phyloP scores from a whole-genome alignment of 345 rosid species.

The Murraya koenigii region DNA sequence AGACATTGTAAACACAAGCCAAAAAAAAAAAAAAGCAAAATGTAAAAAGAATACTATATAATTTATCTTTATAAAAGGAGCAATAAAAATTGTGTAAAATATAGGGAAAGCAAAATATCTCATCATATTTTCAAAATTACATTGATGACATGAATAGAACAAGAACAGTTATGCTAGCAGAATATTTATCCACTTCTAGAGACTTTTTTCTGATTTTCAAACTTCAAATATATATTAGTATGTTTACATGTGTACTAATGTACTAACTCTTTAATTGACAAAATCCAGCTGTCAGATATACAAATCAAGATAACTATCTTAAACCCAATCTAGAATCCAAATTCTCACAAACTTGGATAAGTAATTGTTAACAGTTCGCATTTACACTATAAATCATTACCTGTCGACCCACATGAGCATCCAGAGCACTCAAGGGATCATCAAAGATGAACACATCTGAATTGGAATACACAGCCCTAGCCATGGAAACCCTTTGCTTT shows the following conservation, averaged over 20 bases:
- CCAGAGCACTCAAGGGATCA: constrained; percentile 98
- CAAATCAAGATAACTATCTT: not conserved
- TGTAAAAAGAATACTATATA: not conserved
- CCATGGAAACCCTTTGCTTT: constrained; percentile 99
- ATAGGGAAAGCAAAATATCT: not conserved
- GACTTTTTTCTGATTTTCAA: not conserved
- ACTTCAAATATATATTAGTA: not conserved
- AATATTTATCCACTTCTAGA: not conserved
- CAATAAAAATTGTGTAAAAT: not conserved
- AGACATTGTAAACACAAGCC: not conserved
- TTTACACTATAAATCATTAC: constrained; percentile 31
- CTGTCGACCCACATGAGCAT: constrained; percentile 98
- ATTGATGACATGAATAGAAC: not conserved
- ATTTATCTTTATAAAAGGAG: not conserved
- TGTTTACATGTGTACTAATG: not conserved
- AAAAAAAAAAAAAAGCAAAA: not conserved
- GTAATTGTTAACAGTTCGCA: not conserved
- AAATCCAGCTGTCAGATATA: not conserved
- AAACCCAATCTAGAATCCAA: not conserved
- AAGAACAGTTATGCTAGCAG: not conserved
- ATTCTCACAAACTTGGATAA: constrained; percentile 7
- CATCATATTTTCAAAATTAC: not conserved
- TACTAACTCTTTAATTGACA: not conserved
- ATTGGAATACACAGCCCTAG: constrained; percentile 90
- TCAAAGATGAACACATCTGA: constrained; percentile 92